These are phyloP conservation scores for Phytophthora citrophthora DNA, from an alignment of 352 stramenopile species.

Conservation along the genomic window DNA sequence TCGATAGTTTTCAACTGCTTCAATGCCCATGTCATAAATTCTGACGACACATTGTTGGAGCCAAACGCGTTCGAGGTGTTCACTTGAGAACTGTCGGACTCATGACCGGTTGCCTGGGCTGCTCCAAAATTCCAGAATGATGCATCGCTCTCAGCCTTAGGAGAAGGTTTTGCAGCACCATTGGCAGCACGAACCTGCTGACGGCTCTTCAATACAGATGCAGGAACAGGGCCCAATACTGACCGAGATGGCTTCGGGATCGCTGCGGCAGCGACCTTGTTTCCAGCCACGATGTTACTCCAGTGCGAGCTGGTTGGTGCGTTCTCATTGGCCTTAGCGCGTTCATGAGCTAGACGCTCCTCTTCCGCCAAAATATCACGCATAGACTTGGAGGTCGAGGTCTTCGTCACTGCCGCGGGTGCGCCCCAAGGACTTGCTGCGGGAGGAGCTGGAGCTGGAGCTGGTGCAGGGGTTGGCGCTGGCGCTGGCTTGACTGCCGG, in stretches of 20 bases:
- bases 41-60: conserved; percentile 52
- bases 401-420: conserved; percentile 36
- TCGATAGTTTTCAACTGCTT: conserved; percentile 86
- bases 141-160: conserved; percentile 65
- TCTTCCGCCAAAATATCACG: conserved; percentile 86
- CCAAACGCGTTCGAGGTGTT: conserved; percentile 56
- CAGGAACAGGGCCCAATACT: conserved; percentile 73
- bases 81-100: conserved; percentile 17
- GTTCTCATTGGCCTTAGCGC: conserved; percentile 55
- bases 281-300: conserved; percentile 87
- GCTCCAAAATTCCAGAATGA: conserved; percentile 90
- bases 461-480: conserved; percentile 12
- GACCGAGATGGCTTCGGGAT: conserved; percentile 60
- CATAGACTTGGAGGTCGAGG: conserved; percentile 57
- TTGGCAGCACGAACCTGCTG: conserved; percentile 60
- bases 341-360: conserved; percentile 75
- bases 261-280: conserved; percentile 46
- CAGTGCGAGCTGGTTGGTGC: conserved; percentile 68
- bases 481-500: conserved; percentile 7
- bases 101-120: conserved; percentile 34
- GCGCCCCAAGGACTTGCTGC: conserved; percentile 59
- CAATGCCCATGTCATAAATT: conserved; percentile 81
- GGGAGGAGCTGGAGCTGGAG: conserved; percentile 22
- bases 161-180: conserved; percentile 36
- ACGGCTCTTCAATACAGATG: conserved; percentile 81